A percentile compares a stretch with the other conserved stretches of the same genome.
Conservation (phyloP, 768 basidiomycete genomes). For the Gloeopeniophorella convolvens region DNA sequence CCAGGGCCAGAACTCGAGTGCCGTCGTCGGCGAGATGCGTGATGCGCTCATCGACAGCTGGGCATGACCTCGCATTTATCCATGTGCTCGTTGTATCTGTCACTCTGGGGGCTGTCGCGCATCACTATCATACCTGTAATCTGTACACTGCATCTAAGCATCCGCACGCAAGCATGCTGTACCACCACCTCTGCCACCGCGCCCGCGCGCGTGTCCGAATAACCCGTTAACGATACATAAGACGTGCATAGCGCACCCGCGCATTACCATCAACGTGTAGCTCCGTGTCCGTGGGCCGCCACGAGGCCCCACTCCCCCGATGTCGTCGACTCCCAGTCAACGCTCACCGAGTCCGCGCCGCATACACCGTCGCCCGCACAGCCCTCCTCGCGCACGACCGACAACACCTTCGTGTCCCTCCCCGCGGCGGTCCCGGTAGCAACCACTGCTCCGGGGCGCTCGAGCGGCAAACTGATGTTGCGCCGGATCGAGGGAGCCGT, state of each 20-base stretch:
- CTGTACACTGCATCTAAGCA: conserved; percentile 9
- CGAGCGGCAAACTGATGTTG: conserved; percentile 5
- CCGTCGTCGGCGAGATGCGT: conserved; percentile 55
- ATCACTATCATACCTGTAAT: conserved; percentile 15
- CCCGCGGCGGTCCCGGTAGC: not conserved
- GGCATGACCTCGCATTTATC: conserved; percentile 44
- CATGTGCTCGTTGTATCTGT: not conserved
- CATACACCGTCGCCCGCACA: conserved; percentile 6
- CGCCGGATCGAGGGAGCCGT: not conserved
- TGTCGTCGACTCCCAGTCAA: conserved; percentile 14
- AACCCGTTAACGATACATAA: too few species aligned
- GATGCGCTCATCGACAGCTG: conserved; percentile 70
- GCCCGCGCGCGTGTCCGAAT: too few species aligned
- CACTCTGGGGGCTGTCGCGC: conserved; percentile 3
- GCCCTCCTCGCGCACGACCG: conserved; percentile 19
- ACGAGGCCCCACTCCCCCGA: conserved; percentile 21
- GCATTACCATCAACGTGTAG: not conserved
- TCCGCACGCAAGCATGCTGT: not conserved
- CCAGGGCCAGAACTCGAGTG: conserved; percentile 47
- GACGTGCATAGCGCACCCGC: too few species aligned
- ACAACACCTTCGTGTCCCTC: conserved; percentile 17
- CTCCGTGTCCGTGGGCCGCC: not conserved
- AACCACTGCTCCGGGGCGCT: conserved; percentile 5
- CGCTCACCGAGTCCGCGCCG: conserved; percentile 8
- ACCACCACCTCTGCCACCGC: too few species aligned